phyloP scores from a whole-genome alignment of 2,329 filamentous ascomycete species.

The Pyricularia grisea region DNA sequence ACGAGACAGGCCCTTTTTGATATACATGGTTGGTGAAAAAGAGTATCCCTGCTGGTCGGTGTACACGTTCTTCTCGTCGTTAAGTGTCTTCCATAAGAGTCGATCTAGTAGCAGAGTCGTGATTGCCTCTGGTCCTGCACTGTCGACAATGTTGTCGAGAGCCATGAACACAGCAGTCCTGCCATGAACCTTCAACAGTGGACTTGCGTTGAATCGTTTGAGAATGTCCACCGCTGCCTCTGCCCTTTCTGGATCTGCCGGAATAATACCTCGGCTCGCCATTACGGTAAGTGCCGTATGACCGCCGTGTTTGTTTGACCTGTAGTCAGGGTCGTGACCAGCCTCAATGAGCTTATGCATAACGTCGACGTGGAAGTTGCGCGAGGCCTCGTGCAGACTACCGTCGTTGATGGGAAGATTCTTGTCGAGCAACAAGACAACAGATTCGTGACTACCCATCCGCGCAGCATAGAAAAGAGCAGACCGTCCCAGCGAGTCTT shows the following conservation, averaged over 20 bases:
- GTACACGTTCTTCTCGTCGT: conserved; percentile 18
- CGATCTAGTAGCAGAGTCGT: conserved; percentile 15
- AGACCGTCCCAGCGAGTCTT: conserved; percentile 15
- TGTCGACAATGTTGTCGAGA: conserved; percentile 14
- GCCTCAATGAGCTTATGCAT: conserved; percentile 16
- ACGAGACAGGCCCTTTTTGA: conserved; percentile 11
- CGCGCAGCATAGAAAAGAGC: conserved; percentile 19
- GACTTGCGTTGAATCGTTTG: conserved; percentile 13
- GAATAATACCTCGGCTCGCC: conserved; percentile 11
- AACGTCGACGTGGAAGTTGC: conserved; percentile 16
- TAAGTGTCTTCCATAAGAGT: conserved; percentile 15
- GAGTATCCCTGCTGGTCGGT: conserved; percentile 11
- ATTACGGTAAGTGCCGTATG: conserved; percentile 19
- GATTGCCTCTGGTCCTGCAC: conserved; percentile 13
- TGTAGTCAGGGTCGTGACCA: conserved; percentile 18
- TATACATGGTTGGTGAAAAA: conserved; percentile 20
- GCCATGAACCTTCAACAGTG: conserved; percentile 15
- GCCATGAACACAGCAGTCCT: conserved; percentile 21
- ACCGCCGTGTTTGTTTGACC: conserved; percentile 17
- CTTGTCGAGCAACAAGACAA: conserved; percentile 15
- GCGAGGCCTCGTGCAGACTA: conserved; percentile 21
- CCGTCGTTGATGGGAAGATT: conserved; percentile 18
- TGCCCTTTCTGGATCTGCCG: conserved; percentile 12
- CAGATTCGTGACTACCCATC: conserved; percentile 14
- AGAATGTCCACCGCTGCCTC: conserved; percentile 15